Evolutionary conservation across 164 flowering plant genomes (phyloP).

Genomic region (Stephania cephalantha): DNA sequence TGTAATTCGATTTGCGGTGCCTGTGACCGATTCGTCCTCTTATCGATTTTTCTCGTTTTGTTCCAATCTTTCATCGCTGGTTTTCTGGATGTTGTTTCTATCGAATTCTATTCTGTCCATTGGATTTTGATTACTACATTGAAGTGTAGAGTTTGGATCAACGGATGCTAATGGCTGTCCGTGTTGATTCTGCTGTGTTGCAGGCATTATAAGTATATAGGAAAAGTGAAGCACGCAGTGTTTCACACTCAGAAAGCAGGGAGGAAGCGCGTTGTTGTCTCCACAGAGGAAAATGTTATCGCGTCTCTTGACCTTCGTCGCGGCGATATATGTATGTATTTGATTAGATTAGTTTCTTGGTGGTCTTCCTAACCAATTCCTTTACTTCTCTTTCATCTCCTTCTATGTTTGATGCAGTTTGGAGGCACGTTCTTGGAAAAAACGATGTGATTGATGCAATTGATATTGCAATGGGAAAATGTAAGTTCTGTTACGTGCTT

Average conservation of each 20-base stretch:
- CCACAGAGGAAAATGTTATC: conserved; percentile 90
- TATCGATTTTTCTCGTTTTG: background rate
- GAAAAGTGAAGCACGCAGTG: conserved; percentile 87
- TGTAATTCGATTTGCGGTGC: background rate
- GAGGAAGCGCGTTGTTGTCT: conserved; percentile 84
- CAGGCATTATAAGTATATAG: conserved; percentile 91
- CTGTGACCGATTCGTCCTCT: background rate
- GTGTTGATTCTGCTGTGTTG: conserved; percentile 1
- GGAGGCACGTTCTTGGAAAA: conserved; percentile 86
- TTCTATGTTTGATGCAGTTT: conserved; percentile 51
- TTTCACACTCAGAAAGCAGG: conserved; percentile 90
- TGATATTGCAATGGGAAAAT: conserved; percentile 77
- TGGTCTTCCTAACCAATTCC: background rate
- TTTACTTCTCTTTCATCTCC: conserved; percentile 8
- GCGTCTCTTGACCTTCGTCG: conserved; percentile 94
- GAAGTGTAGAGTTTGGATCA: background rate
- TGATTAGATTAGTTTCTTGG: background rate
- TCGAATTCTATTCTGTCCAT: background rate
- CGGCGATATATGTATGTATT: conserved; percentile 76
- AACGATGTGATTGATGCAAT: conserved; percentile 60
- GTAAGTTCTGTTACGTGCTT: conserved; percentile 27
- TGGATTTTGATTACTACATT: background rate
- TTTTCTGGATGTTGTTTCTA: background rate
- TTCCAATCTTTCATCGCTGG: background rate
- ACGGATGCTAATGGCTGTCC: background rate